Base-by-base conservation (phyloP, 345 rosid species). In the Garcia nutans region DNA sequence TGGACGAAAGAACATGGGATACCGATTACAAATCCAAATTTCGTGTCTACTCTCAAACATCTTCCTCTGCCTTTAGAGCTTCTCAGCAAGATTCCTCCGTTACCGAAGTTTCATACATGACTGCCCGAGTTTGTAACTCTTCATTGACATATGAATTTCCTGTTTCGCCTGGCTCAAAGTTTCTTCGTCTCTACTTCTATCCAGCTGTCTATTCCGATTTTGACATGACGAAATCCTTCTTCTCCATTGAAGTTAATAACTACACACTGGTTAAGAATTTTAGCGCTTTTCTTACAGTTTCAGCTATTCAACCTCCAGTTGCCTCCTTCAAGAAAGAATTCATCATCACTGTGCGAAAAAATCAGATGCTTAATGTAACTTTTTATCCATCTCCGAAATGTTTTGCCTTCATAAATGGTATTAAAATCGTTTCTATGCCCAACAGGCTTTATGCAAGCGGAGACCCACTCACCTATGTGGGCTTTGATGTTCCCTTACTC, bases 71-170 rank as follows among this genome's bases (percentile, higher is more conserved):
- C 2, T 17, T 56, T 15, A 22, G 3, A 19, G 54, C 52, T 68
- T 54, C 70, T 24, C 0, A 0, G 0, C 77, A 57, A 24, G 77
- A 75, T 2, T 4, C 62, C 11, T 54, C 71, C 8, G 67, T 49
- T 10, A 0, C 44, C 7, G 3, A 0, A 6, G 54, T 74, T 3
- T 82, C 80, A 2, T 85, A 73, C 82, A 13, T 2, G 52, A 71
- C 85, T 3, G 81, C 84, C 5, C 82, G 79, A 2, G 62, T 85
- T 58, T 76, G 77, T 33, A 58, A 17, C 6, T 75, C 82, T 7
- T 10, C 52, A 1, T 77, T 87, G 77, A 70, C 67, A 55, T 87
- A 85, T 79, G 69, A 57, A 17, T 79, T 87, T 58, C 82, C 72
- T 1, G 75, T 81, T 57, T 28, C 74, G 1, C 28, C 81, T 5